Evolutionary conservation across 2,329 filamentous ascomycete species (phyloP).

Genomic region (Xylariaceae sp.): DNA sequence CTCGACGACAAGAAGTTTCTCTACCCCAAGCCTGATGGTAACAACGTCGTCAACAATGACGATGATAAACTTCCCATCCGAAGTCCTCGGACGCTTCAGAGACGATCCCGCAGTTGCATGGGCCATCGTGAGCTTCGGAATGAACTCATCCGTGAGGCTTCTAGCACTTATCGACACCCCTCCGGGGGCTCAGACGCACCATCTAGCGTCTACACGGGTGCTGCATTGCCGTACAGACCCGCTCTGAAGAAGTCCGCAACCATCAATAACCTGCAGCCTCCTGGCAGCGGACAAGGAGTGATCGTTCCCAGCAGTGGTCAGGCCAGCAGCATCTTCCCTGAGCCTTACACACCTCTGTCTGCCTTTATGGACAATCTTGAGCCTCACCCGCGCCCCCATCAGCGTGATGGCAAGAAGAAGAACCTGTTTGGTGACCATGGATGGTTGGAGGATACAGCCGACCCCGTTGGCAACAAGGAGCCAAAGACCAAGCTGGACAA

Average conservation of each 20-base stretch:
- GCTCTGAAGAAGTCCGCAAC: constrained; percentile 13
- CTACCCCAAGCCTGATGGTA: neutral
- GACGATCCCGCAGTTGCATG: neutral
- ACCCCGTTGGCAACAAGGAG: constrained; percentile 7
- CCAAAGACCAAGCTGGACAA: constrained; percentile 20
- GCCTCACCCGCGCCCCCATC: constrained; percentile 16
- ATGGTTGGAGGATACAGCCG: constrained; percentile 49
- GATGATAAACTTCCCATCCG: neutral
- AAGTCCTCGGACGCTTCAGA: neutral
- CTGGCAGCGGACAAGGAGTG: neutral
- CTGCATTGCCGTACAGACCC: neutral
- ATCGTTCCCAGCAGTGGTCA: no score
- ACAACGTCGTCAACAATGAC: neutral
- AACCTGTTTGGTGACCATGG: constrained; percentile 54
- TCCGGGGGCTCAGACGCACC: neutral
- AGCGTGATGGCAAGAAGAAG: constrained; percentile 45
- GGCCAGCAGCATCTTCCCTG: no score
- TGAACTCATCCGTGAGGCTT: neutral
- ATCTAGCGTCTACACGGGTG: neutral
- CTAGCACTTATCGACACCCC: constrained; percentile 1
- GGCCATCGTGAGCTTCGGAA: neutral
- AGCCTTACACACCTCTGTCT: constrained; percentile 28
- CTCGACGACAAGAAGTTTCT: neutral
- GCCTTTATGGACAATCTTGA: constrained; percentile 29
- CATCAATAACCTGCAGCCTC: neutral